These are phyloP conservation scores for cucumber (Cucumis sativus) DNA, from an alignment of 306 rosid genomes.

Conservation along the genomic window DNA sequence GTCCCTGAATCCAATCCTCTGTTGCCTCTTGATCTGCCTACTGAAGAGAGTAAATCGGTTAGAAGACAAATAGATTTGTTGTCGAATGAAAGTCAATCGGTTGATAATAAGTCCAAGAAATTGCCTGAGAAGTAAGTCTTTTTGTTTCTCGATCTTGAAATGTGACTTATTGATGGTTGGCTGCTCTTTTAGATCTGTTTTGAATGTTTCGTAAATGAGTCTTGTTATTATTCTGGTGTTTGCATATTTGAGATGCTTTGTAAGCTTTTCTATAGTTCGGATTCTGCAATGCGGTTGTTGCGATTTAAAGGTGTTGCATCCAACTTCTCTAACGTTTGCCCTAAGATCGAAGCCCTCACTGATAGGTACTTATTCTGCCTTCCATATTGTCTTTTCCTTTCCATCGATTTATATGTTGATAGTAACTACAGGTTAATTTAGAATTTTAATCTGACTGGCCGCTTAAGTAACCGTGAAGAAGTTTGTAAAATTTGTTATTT, in stretches of 20 bases:
- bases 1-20: conserved; percentile 14
- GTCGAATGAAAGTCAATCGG: neutral
- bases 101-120: conserved; percentile 4
- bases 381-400: no score
- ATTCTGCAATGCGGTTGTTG: no score
- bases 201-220: no score
- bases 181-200: neutral
- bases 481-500: neutral
- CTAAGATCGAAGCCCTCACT: no score
- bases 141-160: neutral
- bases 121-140: conserved; percentile 40
- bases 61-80: conserved; percentile 23
- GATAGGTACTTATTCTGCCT: no score
- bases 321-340: no score
- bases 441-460: no score
- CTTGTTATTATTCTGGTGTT: no score
- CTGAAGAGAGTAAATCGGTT: conserved; percentile 15
- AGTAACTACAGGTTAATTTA: neutral
- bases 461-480: no score
- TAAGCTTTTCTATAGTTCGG: conserved; percentile 30
- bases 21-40: conserved; percentile 1
- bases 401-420: no score
- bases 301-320: no score
- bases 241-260: no score
- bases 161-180: neutral